Conservation (phyloP, 1,139 yeast genomes). For the Taphrina deformans region DNA sequence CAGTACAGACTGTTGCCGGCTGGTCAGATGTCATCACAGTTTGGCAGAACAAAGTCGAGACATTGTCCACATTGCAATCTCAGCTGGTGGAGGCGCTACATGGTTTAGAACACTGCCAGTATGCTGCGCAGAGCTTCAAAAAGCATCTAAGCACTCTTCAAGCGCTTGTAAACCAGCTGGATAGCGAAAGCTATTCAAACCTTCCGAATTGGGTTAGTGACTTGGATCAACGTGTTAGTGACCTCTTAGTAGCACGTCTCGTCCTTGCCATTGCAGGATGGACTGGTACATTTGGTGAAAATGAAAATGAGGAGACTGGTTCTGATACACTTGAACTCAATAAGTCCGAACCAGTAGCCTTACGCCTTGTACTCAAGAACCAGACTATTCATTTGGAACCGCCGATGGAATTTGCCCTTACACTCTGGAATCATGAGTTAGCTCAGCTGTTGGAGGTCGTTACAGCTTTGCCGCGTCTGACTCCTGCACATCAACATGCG, state of each 20-base stretch:
- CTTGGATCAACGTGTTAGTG: constrained; percentile 50
- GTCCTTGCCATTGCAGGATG: constrained; percentile 41
- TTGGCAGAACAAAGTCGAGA: constrained; percentile 48
- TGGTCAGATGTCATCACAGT: constrained; percentile 50
- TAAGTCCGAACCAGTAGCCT: constrained; percentile 39
- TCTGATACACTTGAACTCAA: neutral
- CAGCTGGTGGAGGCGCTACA: constrained; percentile 42
- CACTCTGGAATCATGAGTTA: constrained; percentile 43
- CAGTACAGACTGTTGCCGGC: constrained; percentile 48
- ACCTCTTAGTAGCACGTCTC: constrained; percentile 48
- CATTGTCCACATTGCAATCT: constrained; percentile 40
- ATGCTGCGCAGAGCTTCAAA: constrained; percentile 35
- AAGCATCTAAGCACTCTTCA: constrained; percentile 46
- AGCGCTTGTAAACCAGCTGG: constrained; percentile 49
- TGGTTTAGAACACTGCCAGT: constrained; percentile 46
- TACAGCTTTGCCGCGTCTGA: constrained; percentile 42
- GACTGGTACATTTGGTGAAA: constrained; percentile 41
- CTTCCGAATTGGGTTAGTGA: constrained; percentile 48
- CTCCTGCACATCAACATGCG: constrained; percentile 44
- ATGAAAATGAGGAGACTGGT: neutral
- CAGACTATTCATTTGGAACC: constrained; percentile 52
- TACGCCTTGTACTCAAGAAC: constrained; percentile 51
- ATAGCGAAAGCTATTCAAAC: constrained; percentile 51
- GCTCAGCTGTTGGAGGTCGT: constrained; percentile 44
- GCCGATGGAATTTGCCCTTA: constrained; percentile 48